phyloP scores from a whole-genome alignment of 805 yeast species.

The Hanseniaspora clermontiae region DNA sequence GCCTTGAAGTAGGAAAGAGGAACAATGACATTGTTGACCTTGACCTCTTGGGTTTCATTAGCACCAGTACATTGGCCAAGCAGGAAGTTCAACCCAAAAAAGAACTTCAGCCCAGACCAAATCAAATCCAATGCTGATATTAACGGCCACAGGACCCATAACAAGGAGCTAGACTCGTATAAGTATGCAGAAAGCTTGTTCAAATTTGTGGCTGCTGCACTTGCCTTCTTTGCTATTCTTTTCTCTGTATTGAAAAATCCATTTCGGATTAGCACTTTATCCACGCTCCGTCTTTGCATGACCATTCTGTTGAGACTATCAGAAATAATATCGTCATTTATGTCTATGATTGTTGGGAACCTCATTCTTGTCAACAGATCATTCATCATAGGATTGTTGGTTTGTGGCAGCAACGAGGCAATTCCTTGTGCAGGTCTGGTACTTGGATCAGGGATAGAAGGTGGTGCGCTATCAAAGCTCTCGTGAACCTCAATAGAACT shows the following conservation, averaged over 20 bases:
- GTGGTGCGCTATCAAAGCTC: neutral
- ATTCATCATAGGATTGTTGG: slow-evolving; percentile 9
- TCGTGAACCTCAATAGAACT: neutral
- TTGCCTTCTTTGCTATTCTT: neutral
- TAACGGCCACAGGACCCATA: slow-evolving; percentile 7
- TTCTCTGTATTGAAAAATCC: neutral
- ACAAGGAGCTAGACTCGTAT: neutral
- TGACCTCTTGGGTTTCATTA: neutral
- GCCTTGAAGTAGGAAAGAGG: slow-evolving; percentile 10
- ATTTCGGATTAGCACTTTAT: neutral
- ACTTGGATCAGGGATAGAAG: neutral
- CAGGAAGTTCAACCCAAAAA: slow-evolving; percentile 3
- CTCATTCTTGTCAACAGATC: slow-evolving; percentile 10
- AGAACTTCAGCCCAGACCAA: slow-evolving; percentile 1
- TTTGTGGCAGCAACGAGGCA: neutral
- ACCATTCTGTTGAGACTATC: neutral
- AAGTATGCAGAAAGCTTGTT: neutral
- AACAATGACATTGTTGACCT: neutral
- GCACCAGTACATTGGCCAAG: neutral
- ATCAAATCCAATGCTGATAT: neutral
- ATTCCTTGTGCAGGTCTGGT: neutral
- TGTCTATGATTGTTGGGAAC: neutral
- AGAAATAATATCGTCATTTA: neutral
- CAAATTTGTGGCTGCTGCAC: neutral
- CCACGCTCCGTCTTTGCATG: neutral